Evolutionary conservation across 2,329 filamentous ascomycete genomes (phyloP).

Genomic region (Monilinia fructigena): DNA sequence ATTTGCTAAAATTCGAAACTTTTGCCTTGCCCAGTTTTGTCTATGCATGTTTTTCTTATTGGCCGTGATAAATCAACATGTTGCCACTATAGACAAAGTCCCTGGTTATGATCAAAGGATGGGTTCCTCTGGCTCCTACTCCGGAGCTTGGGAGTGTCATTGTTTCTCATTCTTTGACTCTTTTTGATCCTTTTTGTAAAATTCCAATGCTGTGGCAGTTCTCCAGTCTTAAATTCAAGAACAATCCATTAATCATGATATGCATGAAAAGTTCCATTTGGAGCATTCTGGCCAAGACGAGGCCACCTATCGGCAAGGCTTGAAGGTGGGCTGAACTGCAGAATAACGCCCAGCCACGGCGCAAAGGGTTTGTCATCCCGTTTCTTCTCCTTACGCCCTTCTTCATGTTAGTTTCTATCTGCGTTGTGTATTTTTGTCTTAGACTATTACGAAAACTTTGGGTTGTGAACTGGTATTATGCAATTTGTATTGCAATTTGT

Average conservation of each 20-base stretch:
- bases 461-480: neutral
- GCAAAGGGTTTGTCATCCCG: neutral
- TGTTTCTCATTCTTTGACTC: conserved; percentile 1
- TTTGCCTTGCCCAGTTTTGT: neutral
- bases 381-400: neutral
- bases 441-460: neutral
- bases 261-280: neutral
- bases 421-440: neutral
- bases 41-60: neutral
- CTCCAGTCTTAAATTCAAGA: neutral
- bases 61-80: neutral
- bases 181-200: neutral
- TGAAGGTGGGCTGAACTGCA: neutral
- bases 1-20: neutral
- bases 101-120: neutral
- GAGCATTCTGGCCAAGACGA: neutral
- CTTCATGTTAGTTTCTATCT: neutral
- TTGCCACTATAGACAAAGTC: neutral
- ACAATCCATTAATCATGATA: neutral
- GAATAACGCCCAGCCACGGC: conserved; percentile 5
- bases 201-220: neutral
- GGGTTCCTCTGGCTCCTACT: neutral
- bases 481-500: neutral
- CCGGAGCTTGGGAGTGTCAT: too few relatives aligned
- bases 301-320: neutral